Conservation (phyloP, 306 rosid genomes). For the Purshia tridentata region DNA sequence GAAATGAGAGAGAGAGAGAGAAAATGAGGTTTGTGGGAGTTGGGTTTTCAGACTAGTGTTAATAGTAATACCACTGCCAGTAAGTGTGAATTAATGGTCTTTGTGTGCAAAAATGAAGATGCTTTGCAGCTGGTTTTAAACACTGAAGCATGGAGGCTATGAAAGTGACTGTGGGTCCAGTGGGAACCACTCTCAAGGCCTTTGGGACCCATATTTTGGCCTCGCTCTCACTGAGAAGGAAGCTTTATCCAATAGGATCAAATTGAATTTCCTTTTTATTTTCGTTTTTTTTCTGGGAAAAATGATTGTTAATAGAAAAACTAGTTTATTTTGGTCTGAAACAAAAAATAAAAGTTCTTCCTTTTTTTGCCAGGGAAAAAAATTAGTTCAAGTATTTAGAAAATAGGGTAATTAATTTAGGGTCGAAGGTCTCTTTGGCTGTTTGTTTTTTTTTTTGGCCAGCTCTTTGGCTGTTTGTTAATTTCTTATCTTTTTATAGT, state of each 20-base stretch:
- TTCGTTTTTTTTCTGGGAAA: too few species aligned
- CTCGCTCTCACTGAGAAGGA: conserved; percentile 23
- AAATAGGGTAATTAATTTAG: background rate
- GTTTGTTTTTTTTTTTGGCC: too few species aligned
- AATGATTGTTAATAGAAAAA: too few species aligned
- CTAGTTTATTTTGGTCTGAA: too few species aligned
- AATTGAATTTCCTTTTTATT: background rate
- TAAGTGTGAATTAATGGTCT: background rate
- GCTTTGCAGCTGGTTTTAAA: conserved; percentile 68
- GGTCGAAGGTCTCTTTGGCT: conserved; percentile 16
- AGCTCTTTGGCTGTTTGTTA: background rate
- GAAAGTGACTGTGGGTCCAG: conserved; percentile 40
- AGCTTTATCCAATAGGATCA: conserved; percentile 4
- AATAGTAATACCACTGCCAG: background rate
- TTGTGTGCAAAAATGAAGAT: conserved; percentile 29
- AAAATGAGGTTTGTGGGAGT: conserved; percentile 2
- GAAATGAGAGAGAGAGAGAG: conserved; percentile 19
- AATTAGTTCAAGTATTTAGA: background rate
- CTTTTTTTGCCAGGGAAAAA: too few species aligned
- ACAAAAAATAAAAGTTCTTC: too few species aligned
- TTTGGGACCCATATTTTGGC: conserved; percentile 43
- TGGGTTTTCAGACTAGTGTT: conserved; percentile 10
- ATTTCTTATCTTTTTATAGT: conserved; percentile 1
- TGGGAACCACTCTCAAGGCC: conserved; percentile 36
- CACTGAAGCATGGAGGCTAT: conserved; percentile 24